Percentiles rank a stretch among this genome's conserved stretches.
Conservation (phyloP, 257 asterid species). For the Solanum arcanum region DNA sequence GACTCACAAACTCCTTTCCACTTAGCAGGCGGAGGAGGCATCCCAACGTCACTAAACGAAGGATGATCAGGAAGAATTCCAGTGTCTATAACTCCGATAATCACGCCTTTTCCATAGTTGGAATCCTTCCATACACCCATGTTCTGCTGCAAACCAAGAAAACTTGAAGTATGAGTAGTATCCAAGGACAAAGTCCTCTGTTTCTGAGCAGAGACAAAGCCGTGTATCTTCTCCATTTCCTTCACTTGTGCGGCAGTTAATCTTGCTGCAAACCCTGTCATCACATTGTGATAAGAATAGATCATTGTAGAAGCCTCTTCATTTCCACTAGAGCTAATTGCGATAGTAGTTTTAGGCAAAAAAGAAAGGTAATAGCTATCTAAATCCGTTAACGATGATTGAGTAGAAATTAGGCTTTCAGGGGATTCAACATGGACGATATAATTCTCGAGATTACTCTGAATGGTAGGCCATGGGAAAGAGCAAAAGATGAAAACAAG, state of each 20-base stretch:
- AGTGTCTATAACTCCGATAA: conserved; percentile 35
- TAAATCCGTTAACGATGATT: background rate
- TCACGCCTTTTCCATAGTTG: conserved; percentile 38
- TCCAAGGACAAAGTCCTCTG: conserved; percentile 11
- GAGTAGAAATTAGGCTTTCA: background rate
- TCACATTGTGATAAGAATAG: conserved; percentile 25
- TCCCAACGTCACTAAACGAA: conserved; percentile 34
- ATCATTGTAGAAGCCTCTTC: conserved; percentile 2
- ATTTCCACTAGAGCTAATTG: background rate
- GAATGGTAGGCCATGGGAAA: background rate
- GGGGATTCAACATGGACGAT: conserved; percentile 26
- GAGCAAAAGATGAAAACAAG: background rate
- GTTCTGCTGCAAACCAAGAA: conserved; percentile 35
- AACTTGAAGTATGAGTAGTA: conserved; percentile 36
- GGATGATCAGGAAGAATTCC: conserved; percentile 41
- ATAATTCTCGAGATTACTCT: conserved; percentile 16
- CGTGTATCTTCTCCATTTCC: conserved; percentile 18
- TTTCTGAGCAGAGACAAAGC: conserved; percentile 24
- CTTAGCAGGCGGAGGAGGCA: conserved; percentile 41
- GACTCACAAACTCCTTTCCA: conserved; percentile 41
- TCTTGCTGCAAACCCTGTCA: conserved; percentile 39
- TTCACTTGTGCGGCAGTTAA: conserved; percentile 17
- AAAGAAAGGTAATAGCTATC: conserved; percentile 27
- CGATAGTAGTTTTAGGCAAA: conserved; percentile 4
- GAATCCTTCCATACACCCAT: conserved; percentile 35